Conservation (phyloP, 208 protist genomes). For the Trypanosoma vivax region DNA sequence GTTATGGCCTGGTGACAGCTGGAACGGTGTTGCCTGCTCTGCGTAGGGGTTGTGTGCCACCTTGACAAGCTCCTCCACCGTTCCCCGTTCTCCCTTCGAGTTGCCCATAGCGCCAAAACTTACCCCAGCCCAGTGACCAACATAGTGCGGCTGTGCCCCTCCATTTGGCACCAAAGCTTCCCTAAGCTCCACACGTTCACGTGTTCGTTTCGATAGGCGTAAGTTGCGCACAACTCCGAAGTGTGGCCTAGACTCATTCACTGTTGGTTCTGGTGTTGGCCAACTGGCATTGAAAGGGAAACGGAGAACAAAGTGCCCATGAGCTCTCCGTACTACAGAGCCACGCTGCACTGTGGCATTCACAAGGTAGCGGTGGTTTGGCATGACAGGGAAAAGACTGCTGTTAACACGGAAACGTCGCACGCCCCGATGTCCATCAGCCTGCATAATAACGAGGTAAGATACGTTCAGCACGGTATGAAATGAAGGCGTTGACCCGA, state of each 20-base stretch:
- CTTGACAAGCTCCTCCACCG: background rate
- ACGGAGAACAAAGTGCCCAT: slow-evolving; percentile 46
- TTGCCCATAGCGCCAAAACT: background rate
- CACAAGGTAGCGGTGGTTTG: slow-evolving; percentile 48
- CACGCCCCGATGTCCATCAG: slow-evolving; percentile 10
- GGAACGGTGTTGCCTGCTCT: slow-evolving; percentile 13
- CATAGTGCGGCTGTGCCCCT: slow-evolving; percentile 18
- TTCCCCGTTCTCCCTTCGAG: background rate
- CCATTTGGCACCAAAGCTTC: slow-evolving; percentile 28
- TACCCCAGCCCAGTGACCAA: slow-evolving; percentile 42
- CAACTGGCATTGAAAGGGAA: slow-evolving; percentile 44
- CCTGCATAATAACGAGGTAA: slow-evolving; percentile 18
- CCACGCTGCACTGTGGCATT: slow-evolving; percentile 23
- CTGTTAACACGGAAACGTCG: slow-evolving; percentile 27
- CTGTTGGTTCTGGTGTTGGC: slow-evolving; percentile 33
- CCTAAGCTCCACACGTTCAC: slow-evolving; percentile 25
- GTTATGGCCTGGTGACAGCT: slow-evolving; percentile 63
- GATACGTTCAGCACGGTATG: slow-evolving; percentile 29
- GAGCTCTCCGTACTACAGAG: background rate
- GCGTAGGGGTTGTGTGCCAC: slow-evolving; percentile 42
- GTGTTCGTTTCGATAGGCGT: slow-evolving; percentile 27
- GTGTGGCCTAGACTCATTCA: slow-evolving; percentile 27
- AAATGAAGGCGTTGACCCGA: background rate
- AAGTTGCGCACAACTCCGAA: slow-evolving; percentile 61
- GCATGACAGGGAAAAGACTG: slow-evolving; percentile 46